These are phyloP conservation scores for Aspergillus hancockii DNA, from an alignment of 495 filamentous ascomycete species.

Conservation along the genomic window DNA sequence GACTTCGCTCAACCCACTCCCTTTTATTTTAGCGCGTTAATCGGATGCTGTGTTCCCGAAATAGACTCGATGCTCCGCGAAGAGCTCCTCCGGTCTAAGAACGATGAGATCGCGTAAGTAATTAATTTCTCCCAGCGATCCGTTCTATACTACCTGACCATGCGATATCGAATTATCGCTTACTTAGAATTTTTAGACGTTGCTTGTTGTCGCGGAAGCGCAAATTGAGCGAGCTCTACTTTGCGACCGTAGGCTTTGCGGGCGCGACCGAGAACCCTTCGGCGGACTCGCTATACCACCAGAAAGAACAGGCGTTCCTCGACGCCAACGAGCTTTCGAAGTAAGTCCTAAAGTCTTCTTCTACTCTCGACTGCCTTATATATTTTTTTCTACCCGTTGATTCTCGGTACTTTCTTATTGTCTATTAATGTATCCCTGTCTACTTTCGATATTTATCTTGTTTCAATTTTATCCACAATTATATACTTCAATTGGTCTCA, in stretches of 20 bases:
- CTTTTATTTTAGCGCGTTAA: conserved; percentile 54
- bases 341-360: conserved; percentile 55
- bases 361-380: not conserved
- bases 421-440: conserved; percentile 2
- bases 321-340: conserved; percentile 72
- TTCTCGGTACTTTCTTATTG: conserved; percentile 24
- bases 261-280: conserved; percentile 54
- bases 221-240: conserved; percentile 79
- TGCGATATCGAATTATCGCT: conserved; percentile 32
- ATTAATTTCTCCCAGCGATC: conserved; percentile 31
- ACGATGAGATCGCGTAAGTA: conserved; percentile 65
- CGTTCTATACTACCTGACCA: conserved; percentile 8
- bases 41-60: conserved; percentile 60
- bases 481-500: conserved; percentile 19
- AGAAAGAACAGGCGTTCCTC: conserved; percentile 63
- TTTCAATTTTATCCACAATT: conserved; percentile 15
- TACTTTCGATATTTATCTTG: not conserved
- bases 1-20: conserved; percentile 46
- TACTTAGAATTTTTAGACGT: conserved; percentile 55
- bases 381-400: conserved; percentile 5
- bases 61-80: conserved; percentile 59
- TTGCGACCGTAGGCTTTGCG: conserved; percentile 51
- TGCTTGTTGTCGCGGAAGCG: conserved; percentile 77
- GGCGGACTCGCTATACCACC: conserved; percentile 53
- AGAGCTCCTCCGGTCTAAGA: conserved; percentile 58